Evolutionary conservation across 2,329 filamentous ascomycete genomes (phyloP).

Genomic region (Amauroascus niger): DNA sequence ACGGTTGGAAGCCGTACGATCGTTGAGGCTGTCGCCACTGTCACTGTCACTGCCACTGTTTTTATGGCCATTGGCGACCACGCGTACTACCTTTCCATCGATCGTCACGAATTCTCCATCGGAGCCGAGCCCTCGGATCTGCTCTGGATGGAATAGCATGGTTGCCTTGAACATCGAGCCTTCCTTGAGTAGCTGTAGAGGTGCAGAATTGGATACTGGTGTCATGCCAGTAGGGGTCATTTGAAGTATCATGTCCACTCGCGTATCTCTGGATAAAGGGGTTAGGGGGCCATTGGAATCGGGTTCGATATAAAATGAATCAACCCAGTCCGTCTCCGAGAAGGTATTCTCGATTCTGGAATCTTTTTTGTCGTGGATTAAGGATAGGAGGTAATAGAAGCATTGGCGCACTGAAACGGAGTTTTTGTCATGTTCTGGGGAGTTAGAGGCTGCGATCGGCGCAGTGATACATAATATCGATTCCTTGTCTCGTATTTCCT

Average conservation of each 20-base stretch:
- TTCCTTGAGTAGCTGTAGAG: background rate
- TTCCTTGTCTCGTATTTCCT: background rate
- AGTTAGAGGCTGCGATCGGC: constrained; percentile 2
- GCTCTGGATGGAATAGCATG: background rate
- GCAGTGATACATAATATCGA: background rate
- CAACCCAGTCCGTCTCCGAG: background rate
- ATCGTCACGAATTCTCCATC: background rate
- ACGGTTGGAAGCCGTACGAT: no score
- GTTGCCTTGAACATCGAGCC: background rate
- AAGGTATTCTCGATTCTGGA: constrained; percentile 1
- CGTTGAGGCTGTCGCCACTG: no score
- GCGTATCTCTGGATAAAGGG: background rate
- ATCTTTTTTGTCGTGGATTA: background rate
- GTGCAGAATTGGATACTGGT: background rate
- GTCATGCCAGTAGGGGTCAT: background rate
- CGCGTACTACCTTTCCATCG: background rate
- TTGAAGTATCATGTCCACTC: background rate
- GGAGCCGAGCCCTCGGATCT: background rate
- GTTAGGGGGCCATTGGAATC: background rate
- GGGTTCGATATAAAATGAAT: background rate
- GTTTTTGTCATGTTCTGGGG: background rate
- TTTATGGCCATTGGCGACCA: background rate
- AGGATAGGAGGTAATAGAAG: constrained; percentile 8
- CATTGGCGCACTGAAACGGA: constrained; percentile 11
- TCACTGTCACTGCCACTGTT: background rate